Evolutionary conservation across 1,284 basidiomycete species (phyloP).

Genomic region (Ceratobasidium sp.): DNA sequence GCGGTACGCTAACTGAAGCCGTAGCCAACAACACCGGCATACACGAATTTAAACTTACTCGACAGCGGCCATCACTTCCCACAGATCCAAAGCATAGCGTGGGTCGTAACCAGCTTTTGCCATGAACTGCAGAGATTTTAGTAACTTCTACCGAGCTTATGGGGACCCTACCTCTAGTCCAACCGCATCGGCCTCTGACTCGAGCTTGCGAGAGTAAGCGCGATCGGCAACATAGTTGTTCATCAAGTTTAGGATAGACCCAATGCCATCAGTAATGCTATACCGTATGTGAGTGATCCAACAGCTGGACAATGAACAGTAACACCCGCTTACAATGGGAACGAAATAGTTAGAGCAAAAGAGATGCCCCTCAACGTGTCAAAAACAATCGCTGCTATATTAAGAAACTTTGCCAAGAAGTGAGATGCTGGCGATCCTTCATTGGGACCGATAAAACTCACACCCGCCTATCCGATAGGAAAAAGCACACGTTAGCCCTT

Average conservation of each 20-base stretch:
- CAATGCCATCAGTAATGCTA: slow-evolving; percentile 56
- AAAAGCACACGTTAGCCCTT: background rate
- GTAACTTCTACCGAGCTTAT: slow-evolving; percentile 30
- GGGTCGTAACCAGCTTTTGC: slow-evolving; percentile 58
- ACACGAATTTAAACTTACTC: slow-evolving; percentile 45
- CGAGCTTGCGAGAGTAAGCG: slow-evolving; percentile 58
- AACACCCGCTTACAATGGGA: slow-evolving; percentile 51
- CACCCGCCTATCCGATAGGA: slow-evolving; percentile 47
- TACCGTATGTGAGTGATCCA: background rate
- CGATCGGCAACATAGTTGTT: slow-evolving; percentile 57
- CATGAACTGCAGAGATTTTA: slow-evolving; percentile 49
- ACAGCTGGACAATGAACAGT: background rate
- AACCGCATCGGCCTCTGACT: slow-evolving; percentile 58
- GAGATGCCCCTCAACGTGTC: slow-evolving; percentile 58
- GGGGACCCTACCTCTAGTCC: slow-evolving; percentile 53
- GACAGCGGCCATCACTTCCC: slow-evolving; percentile 57
- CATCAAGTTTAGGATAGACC: slow-evolving; percentile 55
- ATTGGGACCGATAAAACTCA: slow-evolving; percentile 44
- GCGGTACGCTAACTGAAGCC: background rate
- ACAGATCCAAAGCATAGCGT: slow-evolving; percentile 54
- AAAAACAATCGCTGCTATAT: slow-evolving; percentile 57
- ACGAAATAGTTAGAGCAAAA: slow-evolving; percentile 58
- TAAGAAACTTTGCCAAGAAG: slow-evolving; percentile 52
- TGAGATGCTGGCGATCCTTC: background rate
- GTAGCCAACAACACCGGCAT: background rate